phyloP scores from a whole-genome alignment of 805 yeast species.

The Saturnispora diversa region DNA sequence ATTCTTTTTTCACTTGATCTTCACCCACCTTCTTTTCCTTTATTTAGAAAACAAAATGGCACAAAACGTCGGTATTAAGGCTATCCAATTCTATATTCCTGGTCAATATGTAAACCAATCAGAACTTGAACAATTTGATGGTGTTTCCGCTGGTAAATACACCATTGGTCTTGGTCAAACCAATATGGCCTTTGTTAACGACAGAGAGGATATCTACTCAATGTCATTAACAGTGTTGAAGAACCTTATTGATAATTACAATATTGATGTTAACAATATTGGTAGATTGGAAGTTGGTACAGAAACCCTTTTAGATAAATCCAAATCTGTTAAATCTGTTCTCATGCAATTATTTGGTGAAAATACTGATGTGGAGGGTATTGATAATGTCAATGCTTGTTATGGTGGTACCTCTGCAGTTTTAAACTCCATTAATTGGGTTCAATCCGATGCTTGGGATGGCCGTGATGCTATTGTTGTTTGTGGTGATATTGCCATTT shows the following conservation, averaged over 20 bases:
- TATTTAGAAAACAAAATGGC: slow-evolving; percentile 19
- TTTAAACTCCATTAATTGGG: slow-evolving; percentile 90
- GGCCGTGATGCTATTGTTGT: slow-evolving; percentile 97
- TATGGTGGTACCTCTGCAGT: slow-evolving; percentile 97
- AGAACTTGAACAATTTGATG: slow-evolving; percentile 78
- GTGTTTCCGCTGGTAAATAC: slow-evolving; percentile 88
- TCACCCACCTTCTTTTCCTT: not conserved
- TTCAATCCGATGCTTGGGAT: slow-evolving; percentile 94
- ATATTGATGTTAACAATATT: slow-evolving; percentile 68
- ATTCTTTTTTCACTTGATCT: not conserved
- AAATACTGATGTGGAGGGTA: slow-evolving; percentile 88
- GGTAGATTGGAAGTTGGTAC: slow-evolving; percentile 99
- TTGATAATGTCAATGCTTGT: slow-evolving; percentile 94
- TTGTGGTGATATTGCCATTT: slow-evolving; percentile 95
- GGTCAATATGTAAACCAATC: slow-evolving; percentile 76
- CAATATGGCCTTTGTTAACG: slow-evolving; percentile 94
- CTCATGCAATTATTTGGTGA: slow-evolving; percentile 88
- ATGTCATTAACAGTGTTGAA: slow-evolving; percentile 83
- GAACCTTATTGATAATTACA: slow-evolving; percentile 68
- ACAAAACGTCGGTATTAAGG: slow-evolving; percentile 92
- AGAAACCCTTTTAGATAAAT: slow-evolving; percentile 92
- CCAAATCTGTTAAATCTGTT: slow-evolving; percentile 93
- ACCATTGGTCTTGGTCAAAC: slow-evolving; percentile 99
- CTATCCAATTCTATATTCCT: slow-evolving; percentile 88
- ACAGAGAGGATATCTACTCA: slow-evolving; percentile 95